Base-by-base conservation (phyloP, 2,329 filamentous ascomycete species). In the Meredithiella fracta region DNA sequence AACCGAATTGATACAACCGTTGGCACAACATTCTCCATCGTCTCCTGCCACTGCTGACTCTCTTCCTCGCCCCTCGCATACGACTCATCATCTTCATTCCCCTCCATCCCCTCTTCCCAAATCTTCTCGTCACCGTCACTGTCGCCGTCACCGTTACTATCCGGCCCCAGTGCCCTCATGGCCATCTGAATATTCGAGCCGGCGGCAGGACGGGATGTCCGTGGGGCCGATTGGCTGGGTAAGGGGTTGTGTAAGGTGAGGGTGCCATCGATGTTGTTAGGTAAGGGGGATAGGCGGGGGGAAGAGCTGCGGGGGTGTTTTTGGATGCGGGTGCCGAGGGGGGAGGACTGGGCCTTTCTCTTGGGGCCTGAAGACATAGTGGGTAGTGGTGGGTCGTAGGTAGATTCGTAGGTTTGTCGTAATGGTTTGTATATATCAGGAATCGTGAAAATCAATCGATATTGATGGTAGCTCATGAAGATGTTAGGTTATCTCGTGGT, bases 1-100 rank as follows among this genome's bases (percentile, higher is more conserved):
- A 98, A 98, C 62, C 94, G 86, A 64, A 98, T 97, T n/a, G 91
- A 95, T 52, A 98, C 92, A 17, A 97, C 92, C 63, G 90, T 95
- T 66, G 85, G 83, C 55, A 98, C 90, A 2, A 98, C 92, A 60
- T 82, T 84, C 69, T 96, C 90, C 59, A 97, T 94, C 0, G 90
- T 96, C 53, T 83, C 85, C 69, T 97, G 91, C 92, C 92, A 98
- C 71, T 94, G 90, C 59, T 47, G 61, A 72, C 26, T 22, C 6
- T 29, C 42, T 14, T 66, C 65, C 14, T 67, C 61, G 5, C 65
- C 64, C 52, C 70, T 72, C n/a, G 54, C 57, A 53, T 44, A 14
- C 11, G 22, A 25, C 20, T 37, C 50, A 5, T 51, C 54, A 8
- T 42, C 40, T 20, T 60, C 20, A 5, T 22, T n/a, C 6, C 20